These are phyloP conservation scores for Calonectria pteridis DNA, from an alignment of 2,329 filamentous ascomycete species.

Conservation along the genomic window DNA sequence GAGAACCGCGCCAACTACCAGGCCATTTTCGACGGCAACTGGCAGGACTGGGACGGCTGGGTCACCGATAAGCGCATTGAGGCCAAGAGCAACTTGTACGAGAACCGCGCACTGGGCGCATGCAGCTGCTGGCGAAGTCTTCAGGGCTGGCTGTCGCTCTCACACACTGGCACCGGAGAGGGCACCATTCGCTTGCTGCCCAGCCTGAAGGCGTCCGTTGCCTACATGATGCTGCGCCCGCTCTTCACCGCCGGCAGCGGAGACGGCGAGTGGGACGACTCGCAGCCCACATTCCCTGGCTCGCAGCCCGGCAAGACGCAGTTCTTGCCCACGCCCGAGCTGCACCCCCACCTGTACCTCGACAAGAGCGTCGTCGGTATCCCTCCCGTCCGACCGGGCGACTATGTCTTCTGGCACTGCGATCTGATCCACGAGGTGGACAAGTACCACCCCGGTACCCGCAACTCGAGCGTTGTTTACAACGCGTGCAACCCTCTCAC, in stretches of 20 bases:
- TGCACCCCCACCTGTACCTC: constrained; percentile 51
- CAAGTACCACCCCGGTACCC: constrained; percentile 73
- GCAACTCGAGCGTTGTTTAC: constrained; percentile 80
- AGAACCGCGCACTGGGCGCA: neutral
- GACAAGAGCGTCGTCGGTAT: constrained; percentile 73
- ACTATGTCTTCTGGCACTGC: constrained; percentile 84
- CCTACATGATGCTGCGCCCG: constrained; percentile 81
- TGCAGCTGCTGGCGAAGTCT: constrained; percentile 75
- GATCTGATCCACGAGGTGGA: constrained; percentile 84
- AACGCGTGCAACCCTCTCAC: constrained; percentile 85
- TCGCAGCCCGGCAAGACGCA: constrained; percentile 74
- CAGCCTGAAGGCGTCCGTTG: constrained; percentile 75
- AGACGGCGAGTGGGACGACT: constrained; percentile 31
- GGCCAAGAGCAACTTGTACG: constrained; percentile 77
- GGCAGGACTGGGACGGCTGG: constrained; percentile 85
- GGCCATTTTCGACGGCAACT: constrained; percentile 75
- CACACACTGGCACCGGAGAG: constrained; percentile 73
- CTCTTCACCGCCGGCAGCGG: constrained; percentile 72
- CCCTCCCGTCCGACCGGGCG: constrained; percentile 73
- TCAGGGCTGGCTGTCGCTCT: constrained; percentile 86
- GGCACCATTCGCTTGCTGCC: constrained; percentile 84
- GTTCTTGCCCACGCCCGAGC: constrained; percentile 67
- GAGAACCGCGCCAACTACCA: constrained; percentile 76
- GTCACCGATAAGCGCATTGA: constrained; percentile 74
- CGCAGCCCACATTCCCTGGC: constrained; percentile 71